These are phyloP conservation scores for Gonapodya sp. DNA, from an alignment of 192 early-diverging fungal species.

Conservation along the genomic window DNA sequence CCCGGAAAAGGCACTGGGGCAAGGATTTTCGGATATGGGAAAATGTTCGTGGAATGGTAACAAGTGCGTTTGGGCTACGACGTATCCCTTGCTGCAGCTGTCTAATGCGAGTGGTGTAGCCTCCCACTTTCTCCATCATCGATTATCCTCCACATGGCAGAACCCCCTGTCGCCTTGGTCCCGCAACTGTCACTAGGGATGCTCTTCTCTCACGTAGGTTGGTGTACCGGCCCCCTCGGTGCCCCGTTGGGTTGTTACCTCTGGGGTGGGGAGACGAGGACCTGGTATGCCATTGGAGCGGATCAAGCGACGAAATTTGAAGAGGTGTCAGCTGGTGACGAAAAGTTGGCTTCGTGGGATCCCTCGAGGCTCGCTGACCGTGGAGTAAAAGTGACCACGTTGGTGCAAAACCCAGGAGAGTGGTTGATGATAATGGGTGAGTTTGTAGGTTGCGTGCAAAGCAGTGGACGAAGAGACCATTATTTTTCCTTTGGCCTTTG, in stretches of 20 bases:
- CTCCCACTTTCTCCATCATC: not conserved
- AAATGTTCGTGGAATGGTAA: conserved; percentile 5
- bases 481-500: not conserved
- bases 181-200: not conserved
- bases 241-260: not conserved
- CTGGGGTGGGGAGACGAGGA: not conserved
- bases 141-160: not conserved
- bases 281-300: not conserved
- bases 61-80: not conserved
- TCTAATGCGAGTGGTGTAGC: not conserved
- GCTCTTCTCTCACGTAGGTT: not conserved
- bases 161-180: not conserved
- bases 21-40: not conserved
- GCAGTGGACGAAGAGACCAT: not conserved
- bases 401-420: not conserved
- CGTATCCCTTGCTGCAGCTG: not conserved
- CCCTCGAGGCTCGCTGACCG: not conserved
- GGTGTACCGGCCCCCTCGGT: not conserved
- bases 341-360: not conserved
- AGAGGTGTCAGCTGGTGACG: not conserved
- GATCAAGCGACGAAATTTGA: not conserved
- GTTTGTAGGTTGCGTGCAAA: not conserved
- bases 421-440: not conserved
- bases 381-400: not conserved
- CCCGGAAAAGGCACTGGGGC: not conserved